These are phyloP conservation scores for Diplodia mutila DNA, from an alignment of 2,329 filamentous ascomycete genomes.

Conservation along the genomic window DNA sequence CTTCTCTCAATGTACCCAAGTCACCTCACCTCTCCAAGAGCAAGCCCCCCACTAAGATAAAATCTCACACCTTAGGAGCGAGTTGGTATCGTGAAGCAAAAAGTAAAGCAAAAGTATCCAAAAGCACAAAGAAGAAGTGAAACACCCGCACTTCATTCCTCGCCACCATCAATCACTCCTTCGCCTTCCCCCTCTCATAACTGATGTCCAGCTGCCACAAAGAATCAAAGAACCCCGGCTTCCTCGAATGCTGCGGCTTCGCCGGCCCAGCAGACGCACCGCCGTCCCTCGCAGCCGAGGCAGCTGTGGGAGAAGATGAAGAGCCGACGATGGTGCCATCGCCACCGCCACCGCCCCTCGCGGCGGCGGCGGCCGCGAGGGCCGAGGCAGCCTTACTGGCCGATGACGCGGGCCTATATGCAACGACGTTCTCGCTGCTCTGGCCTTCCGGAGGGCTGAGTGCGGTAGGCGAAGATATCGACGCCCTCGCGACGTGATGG, in stretches of 20 bases:
- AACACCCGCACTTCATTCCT: background rate
- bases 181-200: slow-evolving; percentile 42
- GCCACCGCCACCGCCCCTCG: background rate
- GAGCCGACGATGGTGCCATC: background rate
- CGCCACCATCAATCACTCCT: slow-evolving; percentile 31
- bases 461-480: background rate
- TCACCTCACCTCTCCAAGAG: background rate
- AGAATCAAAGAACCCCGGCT: slow-evolving; percentile 42
- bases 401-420: background rate
- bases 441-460: background rate
- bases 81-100: slow-evolving; percentile 2
- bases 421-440: background rate
- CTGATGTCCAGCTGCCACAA: slow-evolving; percentile 46
- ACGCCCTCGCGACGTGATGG: background rate
- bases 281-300: background rate
- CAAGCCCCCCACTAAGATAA: background rate
- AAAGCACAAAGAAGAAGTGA: background rate
- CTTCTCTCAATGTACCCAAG: background rate
- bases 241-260: slow-evolving; percentile 33
- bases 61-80: background rate
- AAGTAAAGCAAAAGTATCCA: background rate
- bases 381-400: slow-evolving; percentile 11
- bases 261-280: background rate
- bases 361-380: slow-evolving; percentile 1
- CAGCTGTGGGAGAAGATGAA: background rate